Evolutionary conservation across 352 stramenopile species (phyloP), one percentile per base, ranked within the genome.

Genomic region (Pythium oligandrum): DNA sequence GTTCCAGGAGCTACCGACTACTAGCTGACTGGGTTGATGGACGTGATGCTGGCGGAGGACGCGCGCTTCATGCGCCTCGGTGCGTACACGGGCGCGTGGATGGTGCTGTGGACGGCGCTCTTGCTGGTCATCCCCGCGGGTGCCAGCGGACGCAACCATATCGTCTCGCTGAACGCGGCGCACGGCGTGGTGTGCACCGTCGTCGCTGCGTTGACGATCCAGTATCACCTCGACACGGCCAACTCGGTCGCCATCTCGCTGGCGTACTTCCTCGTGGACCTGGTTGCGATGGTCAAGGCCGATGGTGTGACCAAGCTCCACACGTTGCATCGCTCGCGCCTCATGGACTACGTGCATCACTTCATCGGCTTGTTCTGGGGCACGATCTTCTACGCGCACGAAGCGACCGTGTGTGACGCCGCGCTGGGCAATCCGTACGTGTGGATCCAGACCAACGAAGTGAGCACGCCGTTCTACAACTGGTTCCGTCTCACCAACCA

Each of bases 391-490:
- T 89, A 76, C 48, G 48, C 70, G n/a, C 78, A 83, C 4, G 80
- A 88, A 40, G 59, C 64, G n/a, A 70, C 57, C 3, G 63, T 88
- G 52, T 90, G 80, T 36, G 61, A 66, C 12, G 40, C 61, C 9
- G 59, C 59, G 10, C 69, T 88, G 32, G 74, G 78, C 11, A 90
- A 89, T 58, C 52, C 78, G 33, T 90, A 90, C 70, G 77, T 89
- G 51, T 90, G 78, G 78, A 88, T 90, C 61, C 80, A 90, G 53
- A 90, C 80, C 34, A 90, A 90, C 53, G 80, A 90, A 58, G 66
- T 90, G 52, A 89, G 78, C 61, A 90, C 80, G 51, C 64, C 65
- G 47, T 90, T 90, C 63, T 90, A 89, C 70, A 88, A 88, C 54
- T 90, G 80, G 80, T 88, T 77, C 51, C 72, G 80, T 38, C 70